A percentile compares a stretch with the other conserved stretches of the same genome.
These are phyloP conservation scores for Cutaneotrichosporon mucoides DNA, from an alignment of 1,284 basidiomycete genomes.

Conservation along the genomic window DNA sequence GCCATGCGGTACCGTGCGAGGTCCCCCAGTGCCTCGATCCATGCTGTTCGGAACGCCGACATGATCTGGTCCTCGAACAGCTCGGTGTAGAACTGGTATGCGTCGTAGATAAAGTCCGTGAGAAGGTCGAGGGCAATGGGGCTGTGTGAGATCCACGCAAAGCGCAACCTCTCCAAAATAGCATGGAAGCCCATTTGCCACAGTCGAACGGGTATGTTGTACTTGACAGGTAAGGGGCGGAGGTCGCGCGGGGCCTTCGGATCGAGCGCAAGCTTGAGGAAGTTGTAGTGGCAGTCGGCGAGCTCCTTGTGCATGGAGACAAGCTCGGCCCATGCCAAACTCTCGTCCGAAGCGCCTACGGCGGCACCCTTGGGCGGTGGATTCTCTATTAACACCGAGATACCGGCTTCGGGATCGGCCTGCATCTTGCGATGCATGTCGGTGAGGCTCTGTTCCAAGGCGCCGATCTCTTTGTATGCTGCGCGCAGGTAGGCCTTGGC, in stretches of 20 bases:
- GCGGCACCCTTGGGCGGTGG: slow-evolving; percentile 10
- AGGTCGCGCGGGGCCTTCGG: slow-evolving; percentile 82
- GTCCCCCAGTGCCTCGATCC: slow-evolving; percentile 95
- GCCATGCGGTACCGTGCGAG: slow-evolving; percentile 92
- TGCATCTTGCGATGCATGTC: slow-evolving; percentile 48
- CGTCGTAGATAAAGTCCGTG: slow-evolving; percentile 88
- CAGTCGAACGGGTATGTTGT: slow-evolving; percentile 88
- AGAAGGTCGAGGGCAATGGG: slow-evolving; percentile 61
- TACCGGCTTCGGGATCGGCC: slow-evolving; percentile 42
- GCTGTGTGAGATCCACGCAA: slow-evolving; percentile 57
- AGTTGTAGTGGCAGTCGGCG: slow-evolving; percentile 80
- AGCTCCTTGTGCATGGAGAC: slow-evolving; percentile 54
- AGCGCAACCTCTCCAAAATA: slow-evolving; percentile 81
- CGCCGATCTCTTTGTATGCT: slow-evolving; percentile 46
- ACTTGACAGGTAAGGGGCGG: slow-evolving; percentile 82
- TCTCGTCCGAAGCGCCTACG: slow-evolving; percentile 22
- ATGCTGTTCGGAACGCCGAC: slow-evolving; percentile 67
- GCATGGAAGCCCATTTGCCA: slow-evolving; percentile 91
- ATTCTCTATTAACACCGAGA: slow-evolving; percentile 27
- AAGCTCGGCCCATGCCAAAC: slow-evolving; percentile 45
- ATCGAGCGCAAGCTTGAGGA: slow-evolving; percentile 79
- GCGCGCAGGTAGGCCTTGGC: slow-evolving; percentile 47
- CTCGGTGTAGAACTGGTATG: slow-evolving; percentile 88
- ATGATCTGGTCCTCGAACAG: slow-evolving; percentile 79
- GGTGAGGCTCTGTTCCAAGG: slow-evolving; percentile 45